A percentile compares a stretch with the other conserved stretches of the same genome.
Evolutionary conservation across 305 asterid genomes (phyloP).

Genomic region (Fraxinus greggii): DNA sequence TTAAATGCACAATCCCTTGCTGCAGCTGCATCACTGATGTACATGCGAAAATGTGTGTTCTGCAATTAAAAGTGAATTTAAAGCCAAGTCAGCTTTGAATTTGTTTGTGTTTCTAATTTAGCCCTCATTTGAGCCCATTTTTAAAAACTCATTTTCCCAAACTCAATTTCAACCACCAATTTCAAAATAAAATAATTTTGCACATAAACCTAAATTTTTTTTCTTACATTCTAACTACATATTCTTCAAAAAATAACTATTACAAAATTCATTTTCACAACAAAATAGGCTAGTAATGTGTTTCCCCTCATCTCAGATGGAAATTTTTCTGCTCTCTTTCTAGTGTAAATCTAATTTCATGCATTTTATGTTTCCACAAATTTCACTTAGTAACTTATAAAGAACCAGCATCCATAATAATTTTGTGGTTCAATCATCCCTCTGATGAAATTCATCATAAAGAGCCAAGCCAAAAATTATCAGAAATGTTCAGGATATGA

Average conservation of each 20-base stretch:
- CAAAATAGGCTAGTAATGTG: background rate
- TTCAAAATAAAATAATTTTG: too few relatives aligned
- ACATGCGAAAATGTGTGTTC: slow-evolving; percentile 58
- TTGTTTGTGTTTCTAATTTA: background rate
- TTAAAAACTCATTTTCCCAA: too few relatives aligned
- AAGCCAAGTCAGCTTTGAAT: background rate
- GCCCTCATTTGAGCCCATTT: too few relatives aligned
- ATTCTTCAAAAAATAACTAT: too few relatives aligned
- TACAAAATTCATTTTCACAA: too few relatives aligned
- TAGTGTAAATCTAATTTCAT: background rate
- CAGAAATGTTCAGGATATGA: background rate
- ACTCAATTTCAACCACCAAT: too few relatives aligned
- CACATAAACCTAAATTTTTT: too few relatives aligned
- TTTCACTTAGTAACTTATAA: background rate
- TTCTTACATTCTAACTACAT: too few relatives aligned
- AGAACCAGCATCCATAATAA: background rate
- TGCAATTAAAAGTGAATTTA: slow-evolving; percentile 40
- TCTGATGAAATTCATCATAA: background rate
- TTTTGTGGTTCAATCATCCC: background rate
- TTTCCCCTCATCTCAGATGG: background rate
- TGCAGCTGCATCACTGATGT: slow-evolving; percentile 54
- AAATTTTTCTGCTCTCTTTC: background rate
- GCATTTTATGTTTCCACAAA: background rate
- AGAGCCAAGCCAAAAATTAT: background rate
- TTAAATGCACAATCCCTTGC: slow-evolving; percentile 52